These are phyloP conservation scores for Macrophomina pseudophaseolina DNA, from an alignment of 2,329 filamentous ascomycete species.

Conservation along the genomic window DNA sequence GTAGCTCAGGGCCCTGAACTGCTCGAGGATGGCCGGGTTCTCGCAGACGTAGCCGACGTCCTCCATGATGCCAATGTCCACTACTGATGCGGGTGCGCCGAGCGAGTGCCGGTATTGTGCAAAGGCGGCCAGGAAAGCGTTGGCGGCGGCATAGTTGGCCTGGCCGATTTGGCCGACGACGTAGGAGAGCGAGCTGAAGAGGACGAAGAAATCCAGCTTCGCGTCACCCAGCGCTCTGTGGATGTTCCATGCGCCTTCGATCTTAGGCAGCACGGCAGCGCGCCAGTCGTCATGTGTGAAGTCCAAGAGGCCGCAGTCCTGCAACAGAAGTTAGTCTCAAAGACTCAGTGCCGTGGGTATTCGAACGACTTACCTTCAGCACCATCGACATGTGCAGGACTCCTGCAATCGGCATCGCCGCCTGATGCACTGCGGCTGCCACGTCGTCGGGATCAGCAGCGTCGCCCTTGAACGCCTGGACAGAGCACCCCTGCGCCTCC, in stretches of 20 bases:
- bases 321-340: not conserved
- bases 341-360: not conserved
- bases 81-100: slow-evolving; percentile 48
- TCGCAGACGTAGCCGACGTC: slow-evolving; percentile 46
- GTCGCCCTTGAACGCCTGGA: slow-evolving; percentile 27
- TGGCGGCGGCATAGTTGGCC: slow-evolving; percentile 54
- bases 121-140: slow-evolving; percentile 41
- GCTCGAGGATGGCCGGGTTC: slow-evolving; percentile 13
- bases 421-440: not conserved
- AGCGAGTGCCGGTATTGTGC: slow-evolving; percentile 29
- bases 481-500: slow-evolving; percentile 24
- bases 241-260: slow-evolving; percentile 35
- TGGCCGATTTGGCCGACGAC: slow-evolving; percentile 44
- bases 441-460: slow-evolving; percentile 20
- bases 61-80: slow-evolving; percentile 60
- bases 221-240: slow-evolving; percentile 28
- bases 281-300: slow-evolving; percentile 30
- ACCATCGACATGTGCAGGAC: slow-evolving; percentile 31
- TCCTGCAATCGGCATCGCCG: slow-evolving; percentile 23
- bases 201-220: slow-evolving; percentile 37
- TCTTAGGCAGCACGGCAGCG: slow-evolving; percentile 28
- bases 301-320: not conserved
- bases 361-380: not conserved
- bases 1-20: slow-evolving; percentile 5
- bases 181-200: slow-evolving; percentile 36